Evolutionary conservation across 768 basidiomycete species (phyloP), one percentile per base, ranked within the genome.

Genomic region (Rhodotorula babjevae): DNA sequence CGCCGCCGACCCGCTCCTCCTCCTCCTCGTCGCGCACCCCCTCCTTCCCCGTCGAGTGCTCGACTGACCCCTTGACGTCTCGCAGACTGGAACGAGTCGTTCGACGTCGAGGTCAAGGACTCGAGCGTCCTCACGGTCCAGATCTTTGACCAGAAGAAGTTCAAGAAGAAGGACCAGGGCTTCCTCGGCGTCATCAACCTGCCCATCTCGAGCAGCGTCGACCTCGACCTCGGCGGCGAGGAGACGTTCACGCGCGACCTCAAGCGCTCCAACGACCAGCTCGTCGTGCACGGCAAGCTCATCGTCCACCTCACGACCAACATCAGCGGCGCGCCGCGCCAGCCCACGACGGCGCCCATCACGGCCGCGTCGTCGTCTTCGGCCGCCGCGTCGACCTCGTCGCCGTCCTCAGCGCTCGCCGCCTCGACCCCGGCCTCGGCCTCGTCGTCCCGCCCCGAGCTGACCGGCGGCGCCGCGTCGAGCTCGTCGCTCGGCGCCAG

Each of bases 111-210:
- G 63, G 95, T 96, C 80, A 95, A 93, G 81, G 96, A 99, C 77
- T 92, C 91, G n/a, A 97, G 94, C 27, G 91, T 98, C 61, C 87
- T 99, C 69, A 92, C 93, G 10, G 94, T 98, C 2, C 96, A 99
- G 83, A 96, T 98, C 78, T 98, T 98, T 77, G 96, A 99, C 83
- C 95, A 98, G 82, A 89, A 93, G 81, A 99, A 99, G 83, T 98
- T 98, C 84, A 99, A 99, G 85, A 86, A 91, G 82, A 88, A 90
- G 78, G 96, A 99, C 81, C 96, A 98, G 80, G 96, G 96, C 3
- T 99, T 99, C 82, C 84, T 99, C 65, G 96, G 96, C 49, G 95
- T 98, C 23, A 94, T 98, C 77, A 99, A 99, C 80, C 86, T 98
- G 75, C 87, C 89, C 76, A 92, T 98, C 72, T 87, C 88, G 80